Conservation (phyloP, 495 filamentous ascomycete genomes). For the Podospora conica region DNA sequence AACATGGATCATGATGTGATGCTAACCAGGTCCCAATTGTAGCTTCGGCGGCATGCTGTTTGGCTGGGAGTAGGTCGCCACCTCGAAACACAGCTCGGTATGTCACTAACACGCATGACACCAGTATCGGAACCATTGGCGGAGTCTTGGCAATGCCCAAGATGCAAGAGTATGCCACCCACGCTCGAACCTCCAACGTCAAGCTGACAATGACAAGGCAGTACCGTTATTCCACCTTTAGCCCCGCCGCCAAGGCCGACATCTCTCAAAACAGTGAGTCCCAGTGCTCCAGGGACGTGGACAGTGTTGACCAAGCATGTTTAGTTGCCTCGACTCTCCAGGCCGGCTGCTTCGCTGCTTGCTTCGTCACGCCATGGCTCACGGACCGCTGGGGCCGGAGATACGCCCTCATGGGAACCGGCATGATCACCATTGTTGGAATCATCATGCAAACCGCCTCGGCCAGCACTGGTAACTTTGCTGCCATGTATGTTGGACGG, state of each 20-base stretch:
- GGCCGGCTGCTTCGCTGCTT: slow-evolving; percentile 59
- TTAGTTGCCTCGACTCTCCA: slow-evolving; percentile 59
- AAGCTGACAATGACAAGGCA: not conserved
- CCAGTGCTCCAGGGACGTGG: not conserved
- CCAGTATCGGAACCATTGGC: slow-evolving; percentile 36
- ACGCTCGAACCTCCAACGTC: not conserved
- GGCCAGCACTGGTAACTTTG: slow-evolving; percentile 32
- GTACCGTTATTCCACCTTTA: not conserved
- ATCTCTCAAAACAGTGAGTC: slow-evolving; percentile 2
- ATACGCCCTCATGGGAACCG: slow-evolving; percentile 28
- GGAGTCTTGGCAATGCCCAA: slow-evolving; percentile 47
- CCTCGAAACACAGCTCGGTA: not conserved
- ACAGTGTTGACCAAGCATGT: slow-evolving; percentile 13
- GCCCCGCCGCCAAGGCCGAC: not conserved
- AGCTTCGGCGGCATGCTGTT: slow-evolving; percentile 72
- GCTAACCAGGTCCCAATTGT: slow-evolving; percentile 30
- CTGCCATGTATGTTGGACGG: slow-evolving; percentile 59
- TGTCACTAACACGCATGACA: not conserved
- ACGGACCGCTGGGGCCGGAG: slow-evolving; percentile 49
- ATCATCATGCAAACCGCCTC: slow-evolving; percentile 37
- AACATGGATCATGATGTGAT: not conserved
- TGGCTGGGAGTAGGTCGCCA: slow-evolving; percentile 44
- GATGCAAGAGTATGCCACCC: slow-evolving; percentile 36
- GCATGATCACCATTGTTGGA: slow-evolving; percentile 34
- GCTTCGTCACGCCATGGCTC: slow-evolving; percentile 45